phyloP scores from a whole-genome alignment of 257 asterid species.

The Leptodermis oblonga region DNA sequence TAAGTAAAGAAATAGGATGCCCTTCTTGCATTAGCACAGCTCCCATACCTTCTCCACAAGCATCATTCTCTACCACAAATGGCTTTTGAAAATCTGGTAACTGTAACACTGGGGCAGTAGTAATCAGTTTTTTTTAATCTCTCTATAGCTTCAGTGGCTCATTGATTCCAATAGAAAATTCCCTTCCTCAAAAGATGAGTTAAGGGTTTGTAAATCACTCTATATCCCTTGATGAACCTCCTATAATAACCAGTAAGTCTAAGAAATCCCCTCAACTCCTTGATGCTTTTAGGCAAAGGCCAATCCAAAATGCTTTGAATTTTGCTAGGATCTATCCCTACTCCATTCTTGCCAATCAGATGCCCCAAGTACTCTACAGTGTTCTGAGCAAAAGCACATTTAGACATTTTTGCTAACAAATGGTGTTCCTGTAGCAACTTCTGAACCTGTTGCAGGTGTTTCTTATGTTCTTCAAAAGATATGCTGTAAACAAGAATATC shows the following conservation, averaged over 20 bases:
- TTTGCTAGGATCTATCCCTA: not conserved
- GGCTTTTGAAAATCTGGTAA: not conserved
- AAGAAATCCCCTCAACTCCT: not conserved
- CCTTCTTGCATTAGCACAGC: not conserved
- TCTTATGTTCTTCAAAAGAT: not conserved
- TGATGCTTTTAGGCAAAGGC: not conserved
- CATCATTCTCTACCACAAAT: not conserved
- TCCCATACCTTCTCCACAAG: not conserved
- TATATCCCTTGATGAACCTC: not conserved
- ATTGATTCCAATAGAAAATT: not conserved
- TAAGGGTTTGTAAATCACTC: not conserved
- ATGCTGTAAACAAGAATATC: not conserved
- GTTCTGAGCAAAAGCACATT: not conserved
- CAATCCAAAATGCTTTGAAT: not conserved
- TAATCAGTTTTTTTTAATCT: not conserved
- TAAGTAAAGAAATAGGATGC: not conserved
- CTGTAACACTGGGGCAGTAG: not conserved
- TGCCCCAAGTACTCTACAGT: not conserved
- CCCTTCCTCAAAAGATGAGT: not conserved
- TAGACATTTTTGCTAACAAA: not conserved
- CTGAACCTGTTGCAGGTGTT: not conserved
- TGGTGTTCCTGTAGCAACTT: not conserved
- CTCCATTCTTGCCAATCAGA: not conserved
- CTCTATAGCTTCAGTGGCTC: not conserved
- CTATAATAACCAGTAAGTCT: not conserved